These are phyloP conservation scores for Solanum neorickii DNA, from an alignment of 257 asterid genomes.

Conservation along the genomic window DNA sequence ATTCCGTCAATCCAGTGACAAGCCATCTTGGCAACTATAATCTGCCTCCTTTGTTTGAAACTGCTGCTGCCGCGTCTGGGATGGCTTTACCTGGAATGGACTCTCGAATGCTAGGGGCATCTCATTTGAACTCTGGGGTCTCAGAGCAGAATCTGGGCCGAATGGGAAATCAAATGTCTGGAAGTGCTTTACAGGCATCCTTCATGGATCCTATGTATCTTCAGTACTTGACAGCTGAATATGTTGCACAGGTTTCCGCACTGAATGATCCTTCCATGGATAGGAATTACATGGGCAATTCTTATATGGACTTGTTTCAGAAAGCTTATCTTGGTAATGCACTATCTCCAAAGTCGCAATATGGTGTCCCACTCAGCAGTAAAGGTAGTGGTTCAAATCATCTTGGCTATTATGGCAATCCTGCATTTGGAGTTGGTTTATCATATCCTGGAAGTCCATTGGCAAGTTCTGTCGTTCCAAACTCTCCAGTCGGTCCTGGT, in stretches of 20 bases:
- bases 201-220: slow-evolving; percentile 67
- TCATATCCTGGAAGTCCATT: slow-evolving; percentile 86
- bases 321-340: slow-evolving; percentile 65
- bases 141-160: slow-evolving; percentile 41
- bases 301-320: slow-evolving; percentile 73
- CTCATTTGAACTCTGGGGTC: slow-evolving; percentile 47
- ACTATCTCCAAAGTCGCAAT: slow-evolving; percentile 66
- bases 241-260: slow-evolving; percentile 58
- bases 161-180: slow-evolving; percentile 61
- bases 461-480: slow-evolving; percentile 48
- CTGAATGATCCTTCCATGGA: slow-evolving; percentile 59
- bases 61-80: slow-evolving; percentile 90
- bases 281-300: slow-evolving; percentile 50
- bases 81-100: slow-evolving; percentile 70
- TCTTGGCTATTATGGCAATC: slow-evolving; percentile 73
- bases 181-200: slow-evolving; percentile 38
- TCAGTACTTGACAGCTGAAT: slow-evolving; percentile 74
- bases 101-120: slow-evolving; percentile 57
- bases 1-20: slow-evolving; percentile 55
- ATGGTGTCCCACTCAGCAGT: slow-evolving; percentile 41
- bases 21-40: slow-evolving; percentile 56
- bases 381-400: slow-evolving; percentile 44
- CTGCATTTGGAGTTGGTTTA: slow-evolving; percentile 50
- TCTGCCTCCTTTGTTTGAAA: slow-evolving; percentile 84
- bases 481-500: slow-evolving; percentile 60